Conservation (phyloP, 257 asterid genomes). For the Solanum virginianum region DNA sequence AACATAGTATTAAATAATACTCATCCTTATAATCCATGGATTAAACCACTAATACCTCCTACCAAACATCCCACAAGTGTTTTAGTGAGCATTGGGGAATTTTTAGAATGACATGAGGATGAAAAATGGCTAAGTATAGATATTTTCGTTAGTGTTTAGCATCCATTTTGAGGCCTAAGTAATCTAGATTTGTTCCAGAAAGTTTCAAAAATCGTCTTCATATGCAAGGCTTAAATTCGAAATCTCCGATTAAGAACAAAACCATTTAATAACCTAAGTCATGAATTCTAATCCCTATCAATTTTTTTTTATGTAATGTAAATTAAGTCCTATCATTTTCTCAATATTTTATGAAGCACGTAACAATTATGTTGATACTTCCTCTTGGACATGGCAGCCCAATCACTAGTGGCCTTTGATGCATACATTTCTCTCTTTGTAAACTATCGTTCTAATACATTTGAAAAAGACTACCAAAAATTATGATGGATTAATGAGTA, state of each 20-base stretch:
- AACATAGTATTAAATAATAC: too few relatives aligned
- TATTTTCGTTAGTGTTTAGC: too few relatives aligned
- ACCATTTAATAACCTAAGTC: background rate
- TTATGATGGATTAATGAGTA: background rate
- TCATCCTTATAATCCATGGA: too few relatives aligned
- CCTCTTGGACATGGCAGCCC: background rate
- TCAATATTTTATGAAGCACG: background rate
- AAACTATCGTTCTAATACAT: background rate
- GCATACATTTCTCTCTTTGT: background rate
- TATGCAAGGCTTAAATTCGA: background rate
- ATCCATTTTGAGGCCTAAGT: background rate
- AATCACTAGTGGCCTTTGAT: background rate
- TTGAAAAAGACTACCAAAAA: background rate
- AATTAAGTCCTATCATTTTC: background rate
- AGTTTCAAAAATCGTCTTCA: background rate
- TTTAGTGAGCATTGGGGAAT: too few relatives aligned
- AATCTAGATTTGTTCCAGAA: background rate
- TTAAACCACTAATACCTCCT: too few relatives aligned
- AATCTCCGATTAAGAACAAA: background rate
- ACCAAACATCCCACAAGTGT: too few relatives aligned
- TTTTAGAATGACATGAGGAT: too few relatives aligned
- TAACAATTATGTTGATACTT: background rate
- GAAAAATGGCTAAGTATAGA: too few relatives aligned
- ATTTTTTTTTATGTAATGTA: background rate
- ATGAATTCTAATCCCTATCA: background rate